Base-by-base conservation (phyloP, 805 yeast species). In the Candida alai region DNA sequence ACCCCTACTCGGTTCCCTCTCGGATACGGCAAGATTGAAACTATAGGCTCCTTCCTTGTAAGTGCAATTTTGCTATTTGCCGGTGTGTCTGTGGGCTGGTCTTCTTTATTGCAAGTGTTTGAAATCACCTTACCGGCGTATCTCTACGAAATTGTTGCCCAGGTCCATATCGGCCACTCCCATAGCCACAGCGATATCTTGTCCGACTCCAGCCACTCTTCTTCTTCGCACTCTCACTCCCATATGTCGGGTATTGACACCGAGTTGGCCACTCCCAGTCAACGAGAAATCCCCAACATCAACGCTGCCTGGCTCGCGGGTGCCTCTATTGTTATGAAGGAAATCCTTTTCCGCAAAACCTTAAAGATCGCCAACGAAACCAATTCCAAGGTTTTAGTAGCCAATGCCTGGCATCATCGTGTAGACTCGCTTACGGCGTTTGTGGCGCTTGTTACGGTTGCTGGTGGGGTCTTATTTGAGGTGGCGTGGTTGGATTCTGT, bases 391-490 rank as follows among this genome's bases (percentile, higher is more conserved):
- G 97, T 93, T 3, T 69, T 93, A 30, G 78, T 86, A 32, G 98
- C 98, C 4, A 93, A 93, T 53, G 98, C 98, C 3, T 93, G 98
- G 97, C 98, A 93, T 57, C 98, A 93, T 54, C 73, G 98, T 43
- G 93, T 90, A 8, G 98, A 93, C 54, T 83, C 95, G 1, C 57
- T 93, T 47, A 94, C 97, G 1, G 86, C 97, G 0, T 69, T 83
- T 15, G 97, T 90, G 6, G 97, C 97, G 0, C 71, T 90, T 14
- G 73, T 79, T 4, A 88, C 97, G 1, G 93, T 93, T 33, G 74
- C 94, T 0, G 80, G 89, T 2, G 95, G 96, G 21, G 80, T 84
- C 45, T 66, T 86, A 40, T 74, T 88, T 42, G 74, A 80, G 42
- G 73, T 86, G 24, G 79, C 78, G 28, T 87, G 96, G 80, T 62